phyloP scores from a whole-genome alignment of 176 grass and related monocot species.

The Aegilops bicornis region DNA sequence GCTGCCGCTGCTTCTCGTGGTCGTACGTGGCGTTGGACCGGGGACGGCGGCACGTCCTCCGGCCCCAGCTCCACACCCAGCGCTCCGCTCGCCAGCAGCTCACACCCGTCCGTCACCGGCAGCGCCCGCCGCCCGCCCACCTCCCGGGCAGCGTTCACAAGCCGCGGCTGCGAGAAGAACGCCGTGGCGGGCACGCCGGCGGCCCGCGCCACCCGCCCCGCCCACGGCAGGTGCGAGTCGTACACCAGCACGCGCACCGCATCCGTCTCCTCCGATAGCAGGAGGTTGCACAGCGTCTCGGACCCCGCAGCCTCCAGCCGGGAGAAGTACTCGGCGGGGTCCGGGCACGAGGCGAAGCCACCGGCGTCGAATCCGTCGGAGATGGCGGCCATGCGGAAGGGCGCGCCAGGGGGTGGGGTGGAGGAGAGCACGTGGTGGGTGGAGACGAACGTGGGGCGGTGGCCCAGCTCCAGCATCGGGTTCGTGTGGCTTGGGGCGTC shows the following conservation, averaged over 20 bases:
- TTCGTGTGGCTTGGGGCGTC: conserved; percentile 1
- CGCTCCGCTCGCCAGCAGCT: background rate
- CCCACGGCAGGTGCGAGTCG: conserved; percentile 17
- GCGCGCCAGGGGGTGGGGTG: too few species aligned
- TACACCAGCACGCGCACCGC: conserved; percentile 14
- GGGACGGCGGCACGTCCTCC: too few species aligned
- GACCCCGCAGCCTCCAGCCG: background rate
- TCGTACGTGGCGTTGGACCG: too few species aligned
- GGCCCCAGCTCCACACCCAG: too few species aligned
- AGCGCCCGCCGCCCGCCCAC: background rate
- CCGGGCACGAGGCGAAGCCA: background rate
- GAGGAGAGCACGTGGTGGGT: too few species aligned
- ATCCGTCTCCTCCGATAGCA: background rate
- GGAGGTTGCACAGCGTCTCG: background rate
- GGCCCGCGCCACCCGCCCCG: background rate
- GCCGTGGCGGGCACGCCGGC: background rate
- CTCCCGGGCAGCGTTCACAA: background rate
- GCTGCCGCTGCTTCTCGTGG: too few species aligned
- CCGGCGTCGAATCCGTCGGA: too few species aligned
- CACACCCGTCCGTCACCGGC: background rate
- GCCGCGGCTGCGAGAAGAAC: conserved; percentile 21
- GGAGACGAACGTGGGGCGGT: too few species aligned
- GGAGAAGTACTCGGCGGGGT: background rate
- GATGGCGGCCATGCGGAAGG: too few species aligned
- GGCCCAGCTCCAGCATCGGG: too few species aligned